phyloP scores from a whole-genome alignment of 805 yeast species.

The Candida manassasensis region DNA sequence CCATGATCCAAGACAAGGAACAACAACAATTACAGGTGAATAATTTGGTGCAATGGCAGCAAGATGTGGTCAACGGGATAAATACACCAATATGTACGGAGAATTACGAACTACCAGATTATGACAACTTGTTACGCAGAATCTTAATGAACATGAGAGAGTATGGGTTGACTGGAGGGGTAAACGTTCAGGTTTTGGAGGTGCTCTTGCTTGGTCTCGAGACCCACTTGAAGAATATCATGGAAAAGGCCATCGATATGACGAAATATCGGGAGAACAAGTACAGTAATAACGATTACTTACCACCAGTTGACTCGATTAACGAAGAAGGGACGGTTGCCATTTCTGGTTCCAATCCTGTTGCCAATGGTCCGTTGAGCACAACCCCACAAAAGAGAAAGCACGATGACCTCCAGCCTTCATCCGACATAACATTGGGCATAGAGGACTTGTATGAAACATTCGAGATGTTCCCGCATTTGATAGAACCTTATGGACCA shows the following conservation, averaged over 20 bases:
- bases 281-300: slow-evolving; percentile 33
- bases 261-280: slow-evolving; percentile 57
- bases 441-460: slow-evolving; percentile 67
- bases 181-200: slow-evolving; percentile 77
- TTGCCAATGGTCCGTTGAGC: slow-evolving; percentile 6
- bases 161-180: slow-evolving; percentile 77
- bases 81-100: slow-evolving; percentile 79
- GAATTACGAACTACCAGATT: slow-evolving; percentile 77
- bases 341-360: slow-evolving; percentile 8
- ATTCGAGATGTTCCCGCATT: slow-evolving; percentile 57
- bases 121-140: slow-evolving; percentile 58
- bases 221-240: slow-evolving; percentile 64
- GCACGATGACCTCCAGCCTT: slow-evolving; percentile 11
- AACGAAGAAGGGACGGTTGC: slow-evolving; percentile 1
- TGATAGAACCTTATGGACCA: slow-evolving; percentile 66
- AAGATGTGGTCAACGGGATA: slow-evolving; percentile 82
- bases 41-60: slow-evolving; percentile 79
- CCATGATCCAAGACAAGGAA: slow-evolving; percentile 55
- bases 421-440: slow-evolving; percentile 41
- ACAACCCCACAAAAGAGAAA: slow-evolving; percentile 15
- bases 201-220: slow-evolving; percentile 78
- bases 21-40: slow-evolving; percentile 41
- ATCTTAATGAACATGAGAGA: slow-evolving; percentile 84
- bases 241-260: slow-evolving; percentile 71
- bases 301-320: slow-evolving; percentile 12